phyloP scores from a whole-genome alignment of 2,329 filamentous ascomycete genomes.

The Aphanocladium album region DNA sequence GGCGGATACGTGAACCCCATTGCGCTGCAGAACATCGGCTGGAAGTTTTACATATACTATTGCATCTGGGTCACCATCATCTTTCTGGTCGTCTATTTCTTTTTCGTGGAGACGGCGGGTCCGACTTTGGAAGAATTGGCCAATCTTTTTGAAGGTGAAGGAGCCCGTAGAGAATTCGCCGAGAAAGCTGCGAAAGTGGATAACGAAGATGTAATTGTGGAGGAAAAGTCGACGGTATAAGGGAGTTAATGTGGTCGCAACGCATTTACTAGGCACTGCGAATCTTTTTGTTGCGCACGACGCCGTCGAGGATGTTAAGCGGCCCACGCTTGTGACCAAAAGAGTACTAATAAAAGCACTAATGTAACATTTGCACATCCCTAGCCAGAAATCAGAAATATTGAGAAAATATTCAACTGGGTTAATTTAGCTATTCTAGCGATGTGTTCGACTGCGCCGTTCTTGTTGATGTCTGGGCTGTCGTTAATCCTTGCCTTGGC shows the following conservation, averaged over 20 bases:
- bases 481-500: background rate
- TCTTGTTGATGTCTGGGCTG: no score
- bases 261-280: background rate
- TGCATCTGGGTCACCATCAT: conserved; percentile 34
- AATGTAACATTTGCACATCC: no score
- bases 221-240: conserved; percentile 7
- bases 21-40: conserved; percentile 31
- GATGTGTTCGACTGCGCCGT: no score
- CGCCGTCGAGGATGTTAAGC: no score
- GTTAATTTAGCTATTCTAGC: no score
- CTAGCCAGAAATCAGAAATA: no score
- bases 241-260: background rate
- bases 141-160: conserved; percentile 20
- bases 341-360: no score
- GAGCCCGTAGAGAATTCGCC: conserved; percentile 11
- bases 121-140: conserved; percentile 32
- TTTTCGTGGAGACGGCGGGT: conserved; percentile 34
- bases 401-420: no score
- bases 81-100: conserved; percentile 35
- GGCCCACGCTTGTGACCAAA: no score
- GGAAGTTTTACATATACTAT: conserved; percentile 39
- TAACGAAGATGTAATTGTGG: conserved; percentile 9
- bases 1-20: conserved; percentile 37
- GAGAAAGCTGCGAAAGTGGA: conserved; percentile 16
- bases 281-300: background rate